Evolutionary conservation across 768 basidiomycete species (phyloP).

Genomic region (Serendipita indica): DNA sequence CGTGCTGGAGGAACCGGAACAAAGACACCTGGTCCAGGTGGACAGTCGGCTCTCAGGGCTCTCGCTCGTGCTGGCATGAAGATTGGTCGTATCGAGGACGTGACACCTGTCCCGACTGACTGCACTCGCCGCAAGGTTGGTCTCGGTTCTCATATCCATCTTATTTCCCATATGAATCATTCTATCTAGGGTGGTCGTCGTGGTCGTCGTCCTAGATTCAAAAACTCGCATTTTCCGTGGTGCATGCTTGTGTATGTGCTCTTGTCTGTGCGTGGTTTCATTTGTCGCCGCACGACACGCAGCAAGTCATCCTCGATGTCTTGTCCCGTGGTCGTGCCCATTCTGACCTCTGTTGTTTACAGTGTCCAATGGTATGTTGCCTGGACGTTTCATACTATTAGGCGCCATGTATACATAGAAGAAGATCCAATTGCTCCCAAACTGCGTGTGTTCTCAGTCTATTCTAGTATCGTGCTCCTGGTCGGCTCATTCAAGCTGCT

Average conservation of each 20-base stretch:
- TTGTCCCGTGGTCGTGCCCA: constrained; percentile 63
- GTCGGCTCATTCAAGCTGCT: too few relatives aligned
- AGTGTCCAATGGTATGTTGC: too few relatives aligned
- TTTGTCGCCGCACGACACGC: constrained; percentile 82
- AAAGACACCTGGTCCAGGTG: constrained; percentile 97
- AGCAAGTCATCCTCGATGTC: constrained; percentile 41
- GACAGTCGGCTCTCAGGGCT: constrained; percentile 93
- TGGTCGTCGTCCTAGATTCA: constrained; percentile 61
- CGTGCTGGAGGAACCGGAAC: constrained; percentile 95
- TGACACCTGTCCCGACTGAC: constrained; percentile 94
- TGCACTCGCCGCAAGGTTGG: constrained; percentile 90
- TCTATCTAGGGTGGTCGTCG: constrained; percentile 81
- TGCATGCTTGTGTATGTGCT: constrained; percentile 20
- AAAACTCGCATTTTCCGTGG: constrained; percentile 17
- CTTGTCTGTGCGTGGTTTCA: constrained; percentile 20
- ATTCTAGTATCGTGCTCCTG: too few relatives aligned
- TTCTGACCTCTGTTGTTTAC: neutral
- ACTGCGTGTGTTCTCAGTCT: too few relatives aligned
- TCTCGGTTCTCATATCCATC: constrained; percentile 9
- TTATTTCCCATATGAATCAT: constrained; percentile 11
- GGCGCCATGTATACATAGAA: too few relatives aligned
- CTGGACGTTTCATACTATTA: too few relatives aligned
- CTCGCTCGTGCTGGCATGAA: constrained; percentile 97
- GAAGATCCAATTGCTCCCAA: too few relatives aligned
- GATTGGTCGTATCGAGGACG: constrained; percentile 96